Conservation (phyloP, 345 rosid species). For the Durio zibethinus region DNA sequence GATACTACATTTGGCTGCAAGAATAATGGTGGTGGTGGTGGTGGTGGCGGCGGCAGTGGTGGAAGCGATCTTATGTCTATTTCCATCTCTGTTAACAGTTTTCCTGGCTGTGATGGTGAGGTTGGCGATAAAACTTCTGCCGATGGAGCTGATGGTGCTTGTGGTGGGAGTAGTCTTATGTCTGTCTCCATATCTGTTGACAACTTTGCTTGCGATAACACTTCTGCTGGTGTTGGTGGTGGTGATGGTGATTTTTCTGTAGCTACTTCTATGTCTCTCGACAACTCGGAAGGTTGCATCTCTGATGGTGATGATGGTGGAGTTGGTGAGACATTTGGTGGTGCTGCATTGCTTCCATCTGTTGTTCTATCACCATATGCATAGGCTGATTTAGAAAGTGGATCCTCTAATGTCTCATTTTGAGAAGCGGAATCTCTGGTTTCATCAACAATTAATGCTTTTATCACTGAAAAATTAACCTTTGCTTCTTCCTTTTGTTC, state of each 20-base stretch:
- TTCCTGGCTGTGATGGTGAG: constrained; percentile 9
- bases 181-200: background rate
- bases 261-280: constrained; percentile 17
- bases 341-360: background rate
- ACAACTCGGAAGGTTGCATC: background rate
- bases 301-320: constrained; percentile 10
- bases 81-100: background rate
- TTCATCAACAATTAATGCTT: constrained; percentile 19
- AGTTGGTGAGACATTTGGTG: constrained; percentile 1
- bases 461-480: constrained; percentile 10
- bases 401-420: constrained; percentile 5
- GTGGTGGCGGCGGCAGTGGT: constrained; percentile 23
- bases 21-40: background rate
- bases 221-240: constrained; percentile 5
- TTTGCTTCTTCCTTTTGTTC: constrained; percentile 23
- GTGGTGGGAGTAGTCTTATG: background rate
- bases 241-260: constrained; percentile 10
- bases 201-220: background rate
- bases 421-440: background rate
- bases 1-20: constrained; percentile 12
- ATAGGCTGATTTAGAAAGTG: background rate
- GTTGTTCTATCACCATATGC: background rate
- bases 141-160: constrained; percentile 6
- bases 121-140: background rate
- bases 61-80: background rate